A percentile compares a stretch with the other conserved stretches of the same genome.
Conservation (phyloP, 495 filamentous ascomycete species). For the Terfezia claveryi region DNA sequence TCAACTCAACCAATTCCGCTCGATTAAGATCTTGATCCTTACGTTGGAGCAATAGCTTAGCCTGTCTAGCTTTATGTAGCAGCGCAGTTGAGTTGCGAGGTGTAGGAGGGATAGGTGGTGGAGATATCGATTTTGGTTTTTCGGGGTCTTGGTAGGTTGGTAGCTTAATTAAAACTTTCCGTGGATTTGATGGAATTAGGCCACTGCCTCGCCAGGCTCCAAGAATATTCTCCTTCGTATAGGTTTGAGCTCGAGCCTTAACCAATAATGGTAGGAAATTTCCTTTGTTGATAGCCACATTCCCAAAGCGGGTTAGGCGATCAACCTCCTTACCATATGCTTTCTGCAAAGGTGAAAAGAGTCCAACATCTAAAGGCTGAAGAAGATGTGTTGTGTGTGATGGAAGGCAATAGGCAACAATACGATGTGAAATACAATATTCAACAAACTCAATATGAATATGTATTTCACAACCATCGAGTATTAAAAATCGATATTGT, state of each 20-base stretch:
- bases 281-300: neutral
- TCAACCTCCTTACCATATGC: slow-evolving; percentile 5
- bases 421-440: slow-evolving; percentile 4
- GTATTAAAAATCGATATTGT: neutral
- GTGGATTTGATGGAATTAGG: neutral
- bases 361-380: slow-evolving; percentile 4
- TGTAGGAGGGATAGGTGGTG: too few relatives aligned
- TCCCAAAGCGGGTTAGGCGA: neutral
- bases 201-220: neutral
- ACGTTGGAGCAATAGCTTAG: neutral
- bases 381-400: slow-evolving; percentile 6
- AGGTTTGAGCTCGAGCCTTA: neutral
- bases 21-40: neutral
- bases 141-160: too few relatives aligned
- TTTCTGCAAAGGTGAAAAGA: slow-evolving; percentile 1
- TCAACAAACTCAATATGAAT: slow-evolving; percentile 7
- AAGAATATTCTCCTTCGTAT: neutral
- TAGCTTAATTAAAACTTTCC: neutral
- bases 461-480: slow-evolving; percentile 6
- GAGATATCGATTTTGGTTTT: too few relatives aligned
- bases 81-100: too few relatives aligned
- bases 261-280: neutral
- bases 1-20: neutral
- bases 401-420: slow-evolving; percentile 4
- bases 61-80: neutral